Conservation (phyloP, 1,139 yeast genomes). For the Candida glucosophila region DNA sequence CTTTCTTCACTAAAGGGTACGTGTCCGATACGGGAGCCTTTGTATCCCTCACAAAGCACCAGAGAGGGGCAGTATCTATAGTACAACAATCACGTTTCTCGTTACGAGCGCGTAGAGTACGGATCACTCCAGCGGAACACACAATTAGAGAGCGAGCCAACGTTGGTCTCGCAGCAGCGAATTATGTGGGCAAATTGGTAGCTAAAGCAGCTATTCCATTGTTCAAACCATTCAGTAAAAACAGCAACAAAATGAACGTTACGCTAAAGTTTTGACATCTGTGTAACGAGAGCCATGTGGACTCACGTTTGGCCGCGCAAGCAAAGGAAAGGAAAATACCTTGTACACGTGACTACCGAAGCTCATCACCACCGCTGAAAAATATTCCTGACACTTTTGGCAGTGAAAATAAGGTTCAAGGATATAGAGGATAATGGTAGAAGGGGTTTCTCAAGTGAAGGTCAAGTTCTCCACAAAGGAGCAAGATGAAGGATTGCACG, state of each 20-base stretch:
- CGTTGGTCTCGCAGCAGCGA: conserved; percentile 17
- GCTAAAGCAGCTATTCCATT: conserved; percentile 16
- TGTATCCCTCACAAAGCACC: conserved; percentile 5
- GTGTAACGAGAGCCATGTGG: too few species aligned
- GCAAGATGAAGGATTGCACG: conserved; percentile 60
- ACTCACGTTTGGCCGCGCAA: too few species aligned
- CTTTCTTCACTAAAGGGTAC: conserved; percentile 20
- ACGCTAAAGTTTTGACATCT: conserved; percentile 12
- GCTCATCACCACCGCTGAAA: too few species aligned
- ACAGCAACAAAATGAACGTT: conserved; percentile 9
- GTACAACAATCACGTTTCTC: conserved; percentile 17
- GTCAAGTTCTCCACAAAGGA: conserved; percentile 83
- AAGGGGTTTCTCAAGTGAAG: conserved; percentile 47
- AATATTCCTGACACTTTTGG: too few species aligned
- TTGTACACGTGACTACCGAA: too few species aligned
- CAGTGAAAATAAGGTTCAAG: too few species aligned
- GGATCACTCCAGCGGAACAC: conserved; percentile 8
- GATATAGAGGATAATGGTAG: too few species aligned
- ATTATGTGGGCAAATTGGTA: conserved; percentile 16
- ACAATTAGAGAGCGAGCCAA: conserved; percentile 14
- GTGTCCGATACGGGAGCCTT: conserved; percentile 24
- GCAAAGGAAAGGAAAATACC: too few species aligned
- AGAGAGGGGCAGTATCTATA: conserved; percentile 14
- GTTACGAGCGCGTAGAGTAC: conserved; percentile 12
- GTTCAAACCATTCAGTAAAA: conserved; percentile 7